Evolutionary conservation across 805 yeast species (phyloP).

Genomic region (Clavispora santaluciae): DNA sequence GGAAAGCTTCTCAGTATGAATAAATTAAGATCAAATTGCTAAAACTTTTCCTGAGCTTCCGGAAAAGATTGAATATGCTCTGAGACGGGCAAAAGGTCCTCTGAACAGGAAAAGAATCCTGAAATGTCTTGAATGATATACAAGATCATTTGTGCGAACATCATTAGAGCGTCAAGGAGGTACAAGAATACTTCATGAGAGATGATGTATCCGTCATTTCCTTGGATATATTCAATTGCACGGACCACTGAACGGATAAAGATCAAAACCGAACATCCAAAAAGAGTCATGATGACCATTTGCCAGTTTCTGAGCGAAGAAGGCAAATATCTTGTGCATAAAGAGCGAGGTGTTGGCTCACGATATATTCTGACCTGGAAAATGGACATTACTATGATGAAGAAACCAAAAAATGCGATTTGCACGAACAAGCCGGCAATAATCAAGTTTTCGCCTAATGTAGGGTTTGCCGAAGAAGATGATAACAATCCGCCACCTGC

Average conservation of each 20-base stretch:
- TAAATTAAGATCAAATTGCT: too few species aligned
- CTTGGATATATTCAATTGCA: constrained; percentile 25
- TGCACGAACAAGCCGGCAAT: constrained; percentile 28
- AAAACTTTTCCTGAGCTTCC: too few species aligned
- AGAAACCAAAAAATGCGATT: constrained; percentile 23
- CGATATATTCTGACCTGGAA: constrained; percentile 6
- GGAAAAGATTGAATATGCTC: too few species aligned
- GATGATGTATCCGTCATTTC: constrained; percentile 20
- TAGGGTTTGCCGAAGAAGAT: not conserved
- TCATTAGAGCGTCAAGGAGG: constrained; percentile 24
- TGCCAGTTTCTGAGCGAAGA: constrained; percentile 6
- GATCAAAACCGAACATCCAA: constrained; percentile 15
- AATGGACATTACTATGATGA: constrained; percentile 15
- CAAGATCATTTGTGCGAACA: constrained; percentile 13
- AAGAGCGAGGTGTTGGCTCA: not conserved
- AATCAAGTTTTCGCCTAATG: constrained; percentile 18
- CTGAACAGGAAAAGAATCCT: not conserved
- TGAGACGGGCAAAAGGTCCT: too few species aligned
- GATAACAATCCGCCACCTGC: constrained; percentile 30
- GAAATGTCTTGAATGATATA: not conserved
- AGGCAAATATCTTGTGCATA: not conserved
- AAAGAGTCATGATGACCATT: constrained; percentile 3
- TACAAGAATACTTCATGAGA: constrained; percentile 23
- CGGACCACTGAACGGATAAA: constrained; percentile 29
- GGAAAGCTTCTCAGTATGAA: too few species aligned